Evolutionary conservation across 2,329 filamentous ascomycete genomes (phyloP), one percentile per base, ranked within the genome.

Genomic region (Alternaria solani): DNA sequence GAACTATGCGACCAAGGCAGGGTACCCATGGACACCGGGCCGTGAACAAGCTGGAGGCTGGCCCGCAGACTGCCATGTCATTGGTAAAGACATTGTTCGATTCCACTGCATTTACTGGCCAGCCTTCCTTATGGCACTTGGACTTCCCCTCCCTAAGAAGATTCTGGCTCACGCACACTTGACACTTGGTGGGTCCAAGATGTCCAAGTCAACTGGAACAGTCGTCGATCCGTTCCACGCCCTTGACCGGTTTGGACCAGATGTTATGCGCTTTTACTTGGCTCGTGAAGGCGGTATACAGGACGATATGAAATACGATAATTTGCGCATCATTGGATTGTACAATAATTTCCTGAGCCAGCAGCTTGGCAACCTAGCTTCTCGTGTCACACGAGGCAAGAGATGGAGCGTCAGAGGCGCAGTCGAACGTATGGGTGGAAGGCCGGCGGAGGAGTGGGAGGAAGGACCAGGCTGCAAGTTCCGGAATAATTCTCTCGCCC

Each of bases 81-180:
- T 99, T 56, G 95, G 95, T 49, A 99, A 99, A 79, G 95, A 99
- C 77, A 99, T 99, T 66, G 84, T 96, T 58, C 90, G 84, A 18
- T 99, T 99, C 79, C 96, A 99, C 77, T 94, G 92, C 78, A 89
- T 99, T 48, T 99, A 99, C 83, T 99, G 96, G 95, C 95, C 95
- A 0, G 95, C 95, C 4, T 91, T 99, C 69, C 88, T 99, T 16
- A 90, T 99, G 85, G 94, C 95, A 1, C 83, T 97, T 14, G 89
- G 89, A 52, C 83, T 98, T 5, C 90, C 92, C 1, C 82, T 91
- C 1, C 93, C 95, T 1, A 90, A 89, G 72, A 88, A 89, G 64
- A 87, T 99, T 32, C 83, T 99, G 2, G 92, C 92, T 53, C 95
- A 99, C 75, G 93, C 90, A 2, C 95, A 99, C 77, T 99, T 96